Evolutionary conservation across 2,329 filamentous ascomycete genomes (phyloP), one percentile per base, ranked within the genome.

Genomic region (Fusarium solani-melongenae): DNA sequence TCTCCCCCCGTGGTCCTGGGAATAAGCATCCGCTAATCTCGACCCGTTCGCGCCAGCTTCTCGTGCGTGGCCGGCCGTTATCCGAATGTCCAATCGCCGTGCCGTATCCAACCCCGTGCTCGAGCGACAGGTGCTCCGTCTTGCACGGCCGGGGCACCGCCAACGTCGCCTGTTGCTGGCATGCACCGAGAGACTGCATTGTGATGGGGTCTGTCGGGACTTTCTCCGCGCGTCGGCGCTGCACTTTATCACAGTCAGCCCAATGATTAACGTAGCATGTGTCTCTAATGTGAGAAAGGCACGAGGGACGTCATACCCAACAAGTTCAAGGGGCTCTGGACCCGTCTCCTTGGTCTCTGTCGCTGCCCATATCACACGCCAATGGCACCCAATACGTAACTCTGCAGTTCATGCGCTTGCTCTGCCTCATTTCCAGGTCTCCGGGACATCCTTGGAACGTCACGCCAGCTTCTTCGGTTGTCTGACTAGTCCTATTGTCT

Each of bases 71-170:
- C 56, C 67, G 57, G 58, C 65, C 69, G 64, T 53, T 61, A 60
- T 69, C 62, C 57, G 57, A 51, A 51, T 70, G 62, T 64, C 81
- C 81, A 82, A 82, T 82, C 75, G 72, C 64, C 60, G 68, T 64
- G 38, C 53, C 72, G 67, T 64, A 73, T 78, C 55, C 38, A 53
- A 73, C 80, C 81, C 77, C 81, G 81, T 82, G 81, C 77, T 71
- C 73, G 67, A 79, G 75, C 74, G 79, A 81, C 78, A 81, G 78
- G 77, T 38, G 70, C 53, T 70, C 70, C 72, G 72, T 69, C 65
- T 74, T 66, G 62, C 64, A 60, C 55, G 57, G 33, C 71, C 61
- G 51, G 51, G 29, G 34, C 41, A 62, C 51, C 58, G 53, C 71
- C 62, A 71, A 62, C 49, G 49, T 70, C 55, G 61, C 44, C 46